Base-by-base conservation (phyloP, 106 monocot species). In the Hemerocallis citrina region DNA sequence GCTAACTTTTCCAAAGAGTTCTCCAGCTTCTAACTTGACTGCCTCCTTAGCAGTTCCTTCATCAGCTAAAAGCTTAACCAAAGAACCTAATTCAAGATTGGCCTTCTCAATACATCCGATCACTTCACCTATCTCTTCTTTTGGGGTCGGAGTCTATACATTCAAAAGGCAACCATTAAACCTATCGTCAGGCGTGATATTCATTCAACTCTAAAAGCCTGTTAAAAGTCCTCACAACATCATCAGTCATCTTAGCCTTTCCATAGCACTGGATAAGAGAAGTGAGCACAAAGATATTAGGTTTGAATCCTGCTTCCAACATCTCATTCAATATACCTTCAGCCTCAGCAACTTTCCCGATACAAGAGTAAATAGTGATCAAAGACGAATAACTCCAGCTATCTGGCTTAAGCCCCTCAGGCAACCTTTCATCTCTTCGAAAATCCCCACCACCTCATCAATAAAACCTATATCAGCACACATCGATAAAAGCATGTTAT, bases 221-320 rank as follows among this genome's bases (percentile, higher is more conserved):
- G 19, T 77, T 66, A 33, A 86, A 78, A 4, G 76, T 60, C 24
- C 69, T 75, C 20, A 80, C 80, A 1, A 94, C 76, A 46, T 74
- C 59, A 16, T 86, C 78, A 3, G 71, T 77, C 60, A 24, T 72
- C 29, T 60, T 66, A 24, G 86, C 83, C 43, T 80, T 86, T 5
- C 94, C 89, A 62, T 89, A 94, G 67, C 94, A 89, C 42, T 83
- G 89, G 49, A 94, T 83, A 28, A 94, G 75, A 0, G 94, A 94
- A 4, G 94, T 89, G 12, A 94, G 71, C 22, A 94, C 77, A 55
- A 94, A 86, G 20, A 89, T 86, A 63, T 77, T 83, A 3, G 94
- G 94, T 56, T 89, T 65, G 22, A 76, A 79, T 22, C 86, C 89
- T 28, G 85, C 73, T 61, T 70, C 75, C 36, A 81, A 15, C 94